Evolutionary conservation across 495 filamentous ascomycete species (phyloP).

Genomic region (Neurospora sp.): DNA sequence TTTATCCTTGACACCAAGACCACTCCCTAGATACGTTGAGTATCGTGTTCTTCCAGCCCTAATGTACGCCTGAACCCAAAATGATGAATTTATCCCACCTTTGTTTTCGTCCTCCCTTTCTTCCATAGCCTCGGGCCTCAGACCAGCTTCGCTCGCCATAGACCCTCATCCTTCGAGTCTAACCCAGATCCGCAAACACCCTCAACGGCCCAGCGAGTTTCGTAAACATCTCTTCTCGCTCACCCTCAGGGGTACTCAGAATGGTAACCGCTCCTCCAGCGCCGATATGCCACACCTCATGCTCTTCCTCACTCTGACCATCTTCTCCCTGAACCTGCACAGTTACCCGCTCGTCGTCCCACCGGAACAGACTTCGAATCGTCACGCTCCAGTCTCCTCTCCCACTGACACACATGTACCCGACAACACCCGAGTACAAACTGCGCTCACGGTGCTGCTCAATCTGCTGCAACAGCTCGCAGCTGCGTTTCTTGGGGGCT

Average conservation of each 20-base stretch:
- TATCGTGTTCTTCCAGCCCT: constrained; percentile 3
- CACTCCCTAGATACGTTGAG: constrained; percentile 14
- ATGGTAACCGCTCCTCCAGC: constrained; percentile 84
- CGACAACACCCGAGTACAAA: constrained; percentile 80
- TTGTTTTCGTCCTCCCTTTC: neutral
- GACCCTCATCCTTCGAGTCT: neutral
- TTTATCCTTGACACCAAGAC: constrained; percentile 3
- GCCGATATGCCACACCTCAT: constrained; percentile 67
- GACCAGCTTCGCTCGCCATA: constrained; percentile 10
- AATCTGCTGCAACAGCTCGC: constrained; percentile 63
- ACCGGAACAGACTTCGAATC: constrained; percentile 69
- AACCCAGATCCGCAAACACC: constrained; percentile 29
- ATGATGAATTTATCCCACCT: neutral
- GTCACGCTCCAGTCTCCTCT: constrained; percentile 80
- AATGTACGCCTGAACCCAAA: neutral
- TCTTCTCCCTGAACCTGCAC: constrained; percentile 6
- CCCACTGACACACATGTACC: constrained; percentile 79
- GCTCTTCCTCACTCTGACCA: constrained; percentile 6
- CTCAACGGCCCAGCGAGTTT: constrained; percentile 64
- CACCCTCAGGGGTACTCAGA: constrained; percentile 63
- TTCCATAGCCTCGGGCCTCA: no score
- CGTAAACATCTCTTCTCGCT: constrained; percentile 85
- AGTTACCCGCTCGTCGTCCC: constrained; percentile 41
- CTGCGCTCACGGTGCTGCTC: constrained; percentile 59
- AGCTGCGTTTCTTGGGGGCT: constrained; percentile 82